Evolutionary conservation across 768 basidiomycete species (phyloP), one percentile per base, ranked within the genome.

Genomic region (Amanita exitialis): DNA sequence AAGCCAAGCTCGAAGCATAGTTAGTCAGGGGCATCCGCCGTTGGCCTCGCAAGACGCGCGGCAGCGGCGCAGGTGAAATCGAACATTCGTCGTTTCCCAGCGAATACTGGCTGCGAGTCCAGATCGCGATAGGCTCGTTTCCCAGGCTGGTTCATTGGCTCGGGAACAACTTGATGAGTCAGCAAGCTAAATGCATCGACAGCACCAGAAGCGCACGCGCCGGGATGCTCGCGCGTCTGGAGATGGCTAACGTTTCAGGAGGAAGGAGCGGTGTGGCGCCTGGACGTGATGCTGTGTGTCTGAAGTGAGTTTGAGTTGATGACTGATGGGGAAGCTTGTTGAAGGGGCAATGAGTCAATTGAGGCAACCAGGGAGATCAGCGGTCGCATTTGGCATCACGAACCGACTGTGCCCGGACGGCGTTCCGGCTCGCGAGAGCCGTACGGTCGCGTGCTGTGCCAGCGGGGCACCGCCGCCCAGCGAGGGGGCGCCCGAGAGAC

Each of bases 41-140:
- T 23, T 49, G 49, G 37, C 10, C 30, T 42, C 20, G 20, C 49
- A 28, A 49, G 38, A 30, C 18, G 50, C 50, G 50, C 50, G 50
- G 50, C 42, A 51, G 50, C 50, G 42, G 50, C 42, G 28, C 10
- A 51, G 41, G 42, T 23, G 49, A 30, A 50, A 50, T 30, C 50
- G 50, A 51, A 51, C 34, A 32, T 51, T 51, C 25, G 6, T 20
- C 30, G 32, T 9, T 51, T 51, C 42, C 43, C 50, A 51, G 50
- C 50, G 50, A 51, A 51, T 51, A 51, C 34, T 51, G 42, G 28
- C 25, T 18, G 21, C 23, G 49, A 50, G 49, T 6, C 34, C 37
- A 34, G 47, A 39, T 49, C 36, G 16, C 47, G 47, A 38, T 38
- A 44, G 41, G 32, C 25, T 44, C 6, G 32, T 18, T 51, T 43